Conservation (phyloP, 768 basidiomycete genomes). For the Baorangia bicolor region DNA sequence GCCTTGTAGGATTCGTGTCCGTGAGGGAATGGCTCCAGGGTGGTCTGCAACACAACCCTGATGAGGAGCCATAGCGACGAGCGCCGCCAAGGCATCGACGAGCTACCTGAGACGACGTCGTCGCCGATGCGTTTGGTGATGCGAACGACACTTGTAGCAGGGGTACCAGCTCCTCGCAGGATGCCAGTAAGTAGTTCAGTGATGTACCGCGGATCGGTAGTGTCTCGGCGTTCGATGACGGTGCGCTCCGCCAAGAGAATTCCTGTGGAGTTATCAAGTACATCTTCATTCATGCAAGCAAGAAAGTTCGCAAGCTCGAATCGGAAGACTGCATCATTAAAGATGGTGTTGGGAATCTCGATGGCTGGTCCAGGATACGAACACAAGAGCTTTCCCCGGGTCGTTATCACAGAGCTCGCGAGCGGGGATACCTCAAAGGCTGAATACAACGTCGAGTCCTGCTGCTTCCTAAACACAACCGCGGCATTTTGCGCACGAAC, state of each 20-base stretch:
- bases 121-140: conserved; percentile 36
- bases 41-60: conserved; percentile 34
- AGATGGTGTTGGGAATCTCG: conserved; percentile 29
- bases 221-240: conserved; percentile 8
- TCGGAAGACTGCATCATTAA: conserved; percentile 32
- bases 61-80: conserved; percentile 39
- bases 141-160: conserved; percentile 13
- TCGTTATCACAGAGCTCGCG: conserved; percentile 32
- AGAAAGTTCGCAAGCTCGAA: conserved; percentile 40
- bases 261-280: conserved; percentile 14
- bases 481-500: conserved; percentile 49
- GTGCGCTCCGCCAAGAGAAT: not conserved
- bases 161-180: conserved; percentile 33
- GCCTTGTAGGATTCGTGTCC: conserved; percentile 39
- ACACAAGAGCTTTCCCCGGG: conserved; percentile 42
- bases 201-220: conserved; percentile 42
- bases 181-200: conserved; percentile 46
- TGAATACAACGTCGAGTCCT: not conserved
- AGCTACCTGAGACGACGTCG: conserved; percentile 23
- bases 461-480: conserved; percentile 36
- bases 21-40: conserved; percentile 17
- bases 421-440: conserved; percentile 44
- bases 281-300: conserved; percentile 30
- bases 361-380: conserved; percentile 47
- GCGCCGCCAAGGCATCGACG: conserved; percentile 34